Evolutionary conservation across 352 stramenopile genomes (phyloP), one percentile per base, ranked within the genome.

Genomic region (Phytophthora hybrid): DNA sequence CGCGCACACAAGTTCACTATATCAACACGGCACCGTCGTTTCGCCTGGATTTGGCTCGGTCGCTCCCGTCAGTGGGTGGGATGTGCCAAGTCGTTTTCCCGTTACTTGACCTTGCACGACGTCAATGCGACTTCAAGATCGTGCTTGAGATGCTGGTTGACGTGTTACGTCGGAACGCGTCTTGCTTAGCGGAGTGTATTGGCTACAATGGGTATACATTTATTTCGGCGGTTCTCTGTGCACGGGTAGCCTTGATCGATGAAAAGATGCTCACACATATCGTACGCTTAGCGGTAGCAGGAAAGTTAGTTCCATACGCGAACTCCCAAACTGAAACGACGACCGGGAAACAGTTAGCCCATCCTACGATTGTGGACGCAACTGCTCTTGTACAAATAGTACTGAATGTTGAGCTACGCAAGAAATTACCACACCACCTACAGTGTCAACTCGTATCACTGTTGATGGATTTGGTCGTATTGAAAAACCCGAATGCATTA

Each of bases 401-500:
- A 5, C 52, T 95, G 4, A 89, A 77, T 44, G 49, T 57, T 2
- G 72, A 88, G 11, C 23, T 95, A 7, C 83, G 82, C 1, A 78
- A 71, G 29, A 63, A 71, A 19, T 53, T 95, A 13, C 64, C 74
- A 16, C 62, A 80, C 32, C 56, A 69, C 32, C 66, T 89, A 6
- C 85, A 94, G 61, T 80, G 87, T 13, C 80, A 89, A 23, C 56
- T 95, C 1, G 63, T 95, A 19, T 37, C 67, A 8, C 68, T 82
- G 6, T 74, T 95, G 5, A 75, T 83, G 46, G 66, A 80, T n/a
- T 69, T 85, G 4, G 57, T 95, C 7, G 74, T 83, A 11, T 19
- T 62, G 0, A 65, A 69, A 6, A 95, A 95, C 59, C 83, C 85
- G 3, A 95, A 95, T 37, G 77, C 87, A 10, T 66, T 95, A 13